Evolutionary conservation across 169 alveolate genomes (phyloP), one percentile per base, ranked within the genome.

Genomic region (Eimeria acervulina): DNA sequence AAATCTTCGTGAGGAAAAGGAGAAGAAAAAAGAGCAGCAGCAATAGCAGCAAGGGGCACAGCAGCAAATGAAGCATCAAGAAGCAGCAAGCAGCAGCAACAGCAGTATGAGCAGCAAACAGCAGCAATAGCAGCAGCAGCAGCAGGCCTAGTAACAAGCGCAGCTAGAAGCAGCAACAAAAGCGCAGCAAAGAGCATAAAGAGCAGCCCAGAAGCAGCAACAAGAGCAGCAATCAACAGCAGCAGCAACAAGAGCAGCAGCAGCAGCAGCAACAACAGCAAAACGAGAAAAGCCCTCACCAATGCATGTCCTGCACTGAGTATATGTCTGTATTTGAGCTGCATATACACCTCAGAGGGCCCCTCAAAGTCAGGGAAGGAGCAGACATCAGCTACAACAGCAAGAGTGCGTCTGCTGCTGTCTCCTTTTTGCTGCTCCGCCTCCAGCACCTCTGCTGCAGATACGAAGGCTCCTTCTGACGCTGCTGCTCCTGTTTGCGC

Each of bases 51-150:
- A 47, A 47, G 12, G 19, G 12, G 12, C 55, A 47, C 5, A 47
- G 12, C 55, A 47, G 12, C 55, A 47, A 47, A 47, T 7, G 55
- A 47, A 7, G 12, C 5, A 47, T 47, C 55, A 47, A 47, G 19
- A 47, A 47, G 12, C 55, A 47, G 19, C 55, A 47, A n/a, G 84
- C 84, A 72, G 84, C 84, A 72, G 52, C 55, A 72, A 13, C 55
- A 72, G 52, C 55, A 72, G 52, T n/a, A n/a, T n/a, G n/a, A n/a
- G n/a, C n/a, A n/a, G n/a, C n/a, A n/a, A n/a, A n/a, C n/a, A n/a
- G n/a, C n/a, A n/a, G n/a, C n/a, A n/a, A n/a, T n/a, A n/a, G 84
- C 84, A 72, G 84, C 84, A 72, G 52, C 55, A 72, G 28, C 55
- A 72, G 52, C 55, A 72, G 52, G n/a, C n/a, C n/a, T n/a, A n/a